Evolutionary conservation across 305 asterid genomes (phyloP).

Genomic region (Fraxinus platypoda): DNA sequence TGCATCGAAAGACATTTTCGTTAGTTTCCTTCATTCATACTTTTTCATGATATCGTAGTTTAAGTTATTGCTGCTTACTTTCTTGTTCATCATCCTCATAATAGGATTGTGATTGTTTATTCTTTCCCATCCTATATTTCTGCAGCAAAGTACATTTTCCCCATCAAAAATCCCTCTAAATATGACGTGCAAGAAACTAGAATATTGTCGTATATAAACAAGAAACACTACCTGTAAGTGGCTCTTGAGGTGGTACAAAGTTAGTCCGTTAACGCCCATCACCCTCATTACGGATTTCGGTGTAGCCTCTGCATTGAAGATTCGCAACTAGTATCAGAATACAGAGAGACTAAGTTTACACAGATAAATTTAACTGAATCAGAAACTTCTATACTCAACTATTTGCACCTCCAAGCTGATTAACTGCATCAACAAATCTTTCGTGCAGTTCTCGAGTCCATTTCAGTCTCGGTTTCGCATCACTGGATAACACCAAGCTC

Average conservation of each 20-base stretch:
- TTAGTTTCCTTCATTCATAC: background rate
- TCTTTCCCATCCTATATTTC: constrained; percentile 82
- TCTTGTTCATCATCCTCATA: constrained; percentile 39
- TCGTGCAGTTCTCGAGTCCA: constrained; percentile 89
- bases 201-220: background rate
- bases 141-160: constrained; percentile 29
- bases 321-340: background rate
- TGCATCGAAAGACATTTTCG: constrained; percentile 26
- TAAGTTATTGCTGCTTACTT: constrained; percentile 34
- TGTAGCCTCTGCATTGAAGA: constrained; percentile 73
- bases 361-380: background rate
- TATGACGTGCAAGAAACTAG: background rate
- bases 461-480: constrained; percentile 86
- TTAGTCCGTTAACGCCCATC: constrained; percentile 82
- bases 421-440: constrained; percentile 61
- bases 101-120: constrained; percentile 48
- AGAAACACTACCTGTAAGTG: constrained; percentile 66
- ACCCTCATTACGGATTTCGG: constrained; percentile 90
- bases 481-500: constrained; percentile 71
- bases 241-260: constrained; percentile 92
- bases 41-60: background rate
- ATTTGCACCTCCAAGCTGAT: constrained; percentile 86
- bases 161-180: constrained; percentile 1
- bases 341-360: background rate
- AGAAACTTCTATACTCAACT: constrained; percentile 48